Evolutionary conservation across 768 basidiomycete genomes (phyloP).

Genomic region (Leccinum obscurum): DNA sequence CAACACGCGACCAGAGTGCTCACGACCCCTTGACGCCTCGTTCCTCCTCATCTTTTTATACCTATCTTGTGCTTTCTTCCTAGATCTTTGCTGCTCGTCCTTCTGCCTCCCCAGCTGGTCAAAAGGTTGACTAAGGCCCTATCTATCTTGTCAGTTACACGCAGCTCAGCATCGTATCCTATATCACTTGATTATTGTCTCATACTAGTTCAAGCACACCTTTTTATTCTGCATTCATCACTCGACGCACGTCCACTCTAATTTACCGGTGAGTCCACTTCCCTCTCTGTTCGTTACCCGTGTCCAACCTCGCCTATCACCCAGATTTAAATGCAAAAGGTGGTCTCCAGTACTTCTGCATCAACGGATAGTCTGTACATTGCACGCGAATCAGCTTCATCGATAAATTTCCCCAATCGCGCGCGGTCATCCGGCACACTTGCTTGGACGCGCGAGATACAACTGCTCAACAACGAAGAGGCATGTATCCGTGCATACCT

Average conservation of each 20-base stretch:
- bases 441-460: conserved; percentile 52
- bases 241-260: conserved; percentile 42
- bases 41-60: conserved; percentile 50
- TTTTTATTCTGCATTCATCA: conserved; percentile 51
- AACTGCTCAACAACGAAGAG: conserved; percentile 40
- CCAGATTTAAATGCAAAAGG: conserved; percentile 68
- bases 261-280: conserved; percentile 45
- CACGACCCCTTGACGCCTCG: conserved; percentile 59
- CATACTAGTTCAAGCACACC: conserved; percentile 41
- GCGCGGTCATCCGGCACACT: conserved; percentile 35
- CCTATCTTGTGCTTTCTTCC: conserved; percentile 45
- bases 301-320: conserved; percentile 27
- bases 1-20: conserved; percentile 45
- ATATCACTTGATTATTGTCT: conserved; percentile 50
- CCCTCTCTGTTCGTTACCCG: conserved; percentile 13
- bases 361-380: conserved; percentile 34
- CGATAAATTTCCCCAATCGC: conserved; percentile 32
- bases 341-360: conserved; percentile 58
- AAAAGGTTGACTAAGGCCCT: conserved; percentile 38
- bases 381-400: conserved; percentile 38
- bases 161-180: conserved; percentile 41
- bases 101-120: conserved; percentile 33
- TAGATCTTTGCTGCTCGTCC: conserved; percentile 43
- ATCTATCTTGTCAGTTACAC: conserved; percentile 41
- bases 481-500: conserved; percentile 35